Base-by-base conservation (phyloP, 2,329 filamentous ascomycete species). In the Colletotrichum viniferum region DNA sequence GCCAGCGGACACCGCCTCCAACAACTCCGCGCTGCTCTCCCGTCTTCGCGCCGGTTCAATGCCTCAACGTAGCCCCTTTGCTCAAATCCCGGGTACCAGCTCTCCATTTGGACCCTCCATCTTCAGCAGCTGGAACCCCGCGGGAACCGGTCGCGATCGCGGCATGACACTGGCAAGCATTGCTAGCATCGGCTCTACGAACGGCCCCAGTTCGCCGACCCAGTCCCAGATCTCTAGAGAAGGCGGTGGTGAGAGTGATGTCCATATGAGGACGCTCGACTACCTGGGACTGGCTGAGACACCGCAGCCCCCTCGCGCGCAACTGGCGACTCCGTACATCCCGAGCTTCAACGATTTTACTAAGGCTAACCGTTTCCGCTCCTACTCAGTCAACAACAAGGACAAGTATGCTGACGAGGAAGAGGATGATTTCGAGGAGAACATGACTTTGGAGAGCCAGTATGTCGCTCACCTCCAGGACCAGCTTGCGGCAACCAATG, bases 301-400 rank as follows among this genome's bases (percentile, higher is more conserved):
- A 18, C 96, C 97, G 24, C 95, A 98, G 82, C 94, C 95, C 69
- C 88, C 92, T 76, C 91, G 93, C 77, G 93, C 94, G 64, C 94
- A 93, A 77, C 87, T 97, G 77, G 92, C 92, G 56, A 93, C 94
- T 10, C 93, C 94, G 4, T 94, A 95, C 78, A 88, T 96, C 38
- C 75, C 77, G 43, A 94, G 94, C 81, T 87, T 96, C 76, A 92
- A 93, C 77, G 93, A 95, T 82, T 90, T 95, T 78, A 94, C 93
- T 82, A 94, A 94, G 79, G 90, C 93, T 60, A 98, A 94, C 83
- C 92, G 97, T 68, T 98, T 98, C 88, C 93, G 97, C 62, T 99
- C 97, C 3, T 98, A 98, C 84, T 99, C 97, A 1, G 97, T 99
- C 78, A 99, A 99, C 84, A 97, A 98, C 71, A 98, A 98, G 85